Evolutionary conservation across 345 rosid species (phyloP).

Genomic region (Geranium brycei): DNA sequence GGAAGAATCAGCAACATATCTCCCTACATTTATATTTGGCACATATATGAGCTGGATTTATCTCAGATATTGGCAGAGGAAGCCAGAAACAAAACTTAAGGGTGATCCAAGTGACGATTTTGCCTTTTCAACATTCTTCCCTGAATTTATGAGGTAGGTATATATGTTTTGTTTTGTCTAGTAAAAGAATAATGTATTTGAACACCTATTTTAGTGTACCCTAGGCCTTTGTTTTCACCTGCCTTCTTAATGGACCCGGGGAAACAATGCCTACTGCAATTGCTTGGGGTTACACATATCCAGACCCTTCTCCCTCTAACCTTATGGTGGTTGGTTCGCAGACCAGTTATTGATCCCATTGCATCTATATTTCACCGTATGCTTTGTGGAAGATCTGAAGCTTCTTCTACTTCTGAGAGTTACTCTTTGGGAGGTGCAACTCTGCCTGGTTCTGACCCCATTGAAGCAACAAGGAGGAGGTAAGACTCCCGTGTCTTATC

Average conservation of each 20-base stretch:
- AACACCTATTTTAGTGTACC: neutral
- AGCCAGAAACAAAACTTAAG: slow-evolving; percentile 71
- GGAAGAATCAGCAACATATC: slow-evolving; percentile 54
- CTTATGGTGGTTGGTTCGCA: slow-evolving; percentile 17
- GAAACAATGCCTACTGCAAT: too few relatives aligned
- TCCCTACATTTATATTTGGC: slow-evolving; percentile 84
- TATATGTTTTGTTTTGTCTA: neutral
- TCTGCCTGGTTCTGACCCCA: slow-evolving; percentile 89
- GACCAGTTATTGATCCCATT: slow-evolving; percentile 77
- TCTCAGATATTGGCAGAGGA: slow-evolving; percentile 78
- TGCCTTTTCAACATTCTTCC: slow-evolving; percentile 85
- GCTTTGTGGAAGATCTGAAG: slow-evolving; percentile 65
- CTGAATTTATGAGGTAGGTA: slow-evolving; percentile 88
- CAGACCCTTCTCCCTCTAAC: neutral
- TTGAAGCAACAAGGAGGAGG: slow-evolving; percentile 97
- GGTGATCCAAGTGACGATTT: slow-evolving; percentile 97
- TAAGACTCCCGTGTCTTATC: slow-evolving; percentile 11
- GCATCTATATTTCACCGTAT: slow-evolving; percentile 70
- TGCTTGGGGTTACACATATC: neutral
- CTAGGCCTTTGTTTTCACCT: neutral
- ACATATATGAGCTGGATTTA: slow-evolving; percentile 88
- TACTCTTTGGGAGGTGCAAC: slow-evolving; percentile 47
- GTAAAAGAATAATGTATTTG: neutral
- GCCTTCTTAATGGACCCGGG: neutral
- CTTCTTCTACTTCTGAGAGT: slow-evolving; percentile 34